Conservation (phyloP, 176 grass and related monocot species). For the Raddia distichophylla region DNA sequence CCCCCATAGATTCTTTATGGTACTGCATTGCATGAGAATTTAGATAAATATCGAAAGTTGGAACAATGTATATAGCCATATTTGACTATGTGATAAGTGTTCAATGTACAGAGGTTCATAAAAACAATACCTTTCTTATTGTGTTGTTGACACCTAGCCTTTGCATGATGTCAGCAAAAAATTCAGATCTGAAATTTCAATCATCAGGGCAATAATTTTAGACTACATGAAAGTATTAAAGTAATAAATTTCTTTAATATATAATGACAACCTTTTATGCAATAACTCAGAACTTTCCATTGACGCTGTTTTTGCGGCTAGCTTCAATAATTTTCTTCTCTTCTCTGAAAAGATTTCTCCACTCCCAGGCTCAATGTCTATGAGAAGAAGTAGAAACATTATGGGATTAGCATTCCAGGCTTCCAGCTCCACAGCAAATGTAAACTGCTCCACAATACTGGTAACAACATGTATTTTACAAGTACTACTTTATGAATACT, state of each 20-base stretch:
- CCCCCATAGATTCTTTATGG: constrained; percentile 20
- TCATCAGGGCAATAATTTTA: constrained; percentile 8
- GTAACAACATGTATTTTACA: constrained; percentile 22
- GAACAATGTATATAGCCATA: constrained; percentile 32
- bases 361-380: constrained; percentile 49
- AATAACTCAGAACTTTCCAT: constrained; percentile 64
- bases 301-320: constrained; percentile 58
- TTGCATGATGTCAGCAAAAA: constrained; percentile 54
- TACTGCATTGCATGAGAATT: constrained; percentile 32
- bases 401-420: constrained; percentile 27
- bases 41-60: constrained; percentile 26
- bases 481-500: background rate
- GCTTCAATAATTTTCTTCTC: constrained; percentile 70
- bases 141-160: constrained; percentile 50
- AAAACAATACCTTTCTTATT: constrained; percentile 46
- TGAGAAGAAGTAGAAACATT: constrained; percentile 28
- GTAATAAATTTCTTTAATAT: constrained; percentile 7
- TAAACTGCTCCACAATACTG: constrained; percentile 28
- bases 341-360: constrained; percentile 65
- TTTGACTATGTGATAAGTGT: constrained; percentile 5
- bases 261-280: constrained; percentile 54
- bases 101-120: constrained; percentile 7
- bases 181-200: constrained; percentile 65
- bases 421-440: constrained; percentile 24
- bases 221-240: constrained; percentile 37